Evolutionary conservation across 1,284 basidiomycete species (phyloP).

Genomic region (Schizopora paradoxa): DNA sequence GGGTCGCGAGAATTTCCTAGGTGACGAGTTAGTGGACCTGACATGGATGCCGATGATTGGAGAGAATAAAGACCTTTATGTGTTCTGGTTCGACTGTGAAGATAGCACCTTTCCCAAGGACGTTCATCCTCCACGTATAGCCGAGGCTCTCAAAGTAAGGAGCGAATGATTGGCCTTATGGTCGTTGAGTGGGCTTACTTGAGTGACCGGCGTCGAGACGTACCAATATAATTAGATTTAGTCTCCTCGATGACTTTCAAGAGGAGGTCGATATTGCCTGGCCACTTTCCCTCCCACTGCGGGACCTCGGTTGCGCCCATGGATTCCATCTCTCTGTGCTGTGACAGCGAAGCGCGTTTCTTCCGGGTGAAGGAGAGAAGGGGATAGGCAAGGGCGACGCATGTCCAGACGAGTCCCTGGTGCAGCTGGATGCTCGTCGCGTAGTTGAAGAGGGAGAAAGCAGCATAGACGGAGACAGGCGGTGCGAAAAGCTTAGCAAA

Average conservation of each 20-base stretch:
- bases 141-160: not conserved
- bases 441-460: not conserved
- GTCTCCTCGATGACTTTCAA: not conserved
- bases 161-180: not conserved
- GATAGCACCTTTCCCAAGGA: not conserved
- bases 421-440: not conserved
- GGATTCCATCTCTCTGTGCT: not conserved
- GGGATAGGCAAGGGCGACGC: not conserved
- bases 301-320: not conserved
- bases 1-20: slow-evolving; percentile 19
- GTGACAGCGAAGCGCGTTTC: not conserved
- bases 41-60: not conserved
- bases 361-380: not conserved
- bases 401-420: not conserved
- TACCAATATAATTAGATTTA: not conserved
- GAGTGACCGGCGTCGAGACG: not conserved
- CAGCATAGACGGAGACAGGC: not conserved
- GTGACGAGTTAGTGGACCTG: not conserved
- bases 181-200: not conserved
- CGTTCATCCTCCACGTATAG: not conserved
- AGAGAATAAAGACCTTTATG: not conserved
- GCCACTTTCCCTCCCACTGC: not conserved
- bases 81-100: slow-evolving; percentile 1
- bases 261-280: not conserved
- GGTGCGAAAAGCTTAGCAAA: not conserved